Conservation (phyloP, 2,329 filamentous ascomycete genomes). For the Macrophomina tecta region DNA sequence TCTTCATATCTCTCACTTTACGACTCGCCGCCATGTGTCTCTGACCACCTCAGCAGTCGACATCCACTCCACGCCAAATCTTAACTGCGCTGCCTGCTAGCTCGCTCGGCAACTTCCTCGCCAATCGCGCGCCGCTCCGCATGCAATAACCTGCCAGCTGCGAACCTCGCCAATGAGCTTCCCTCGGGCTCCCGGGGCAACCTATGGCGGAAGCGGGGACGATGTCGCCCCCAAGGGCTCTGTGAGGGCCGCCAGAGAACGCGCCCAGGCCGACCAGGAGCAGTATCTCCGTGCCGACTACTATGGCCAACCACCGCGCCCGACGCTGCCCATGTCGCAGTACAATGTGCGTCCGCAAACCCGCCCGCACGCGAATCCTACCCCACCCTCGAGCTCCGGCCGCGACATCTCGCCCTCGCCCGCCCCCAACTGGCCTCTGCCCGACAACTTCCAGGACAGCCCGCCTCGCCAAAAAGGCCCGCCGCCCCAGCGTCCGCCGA, state of each 20-base stretch:
- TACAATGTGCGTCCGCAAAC: conserved; percentile 30
- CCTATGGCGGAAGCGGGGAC: conserved; percentile 37
- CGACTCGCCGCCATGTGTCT: conserved; percentile 12
- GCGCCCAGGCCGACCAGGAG: conserved; percentile 40
- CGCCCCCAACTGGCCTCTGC: conserved; percentile 54
- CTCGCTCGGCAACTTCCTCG: conserved; percentile 10
- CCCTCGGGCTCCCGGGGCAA: conserved; percentile 41
- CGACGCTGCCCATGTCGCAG: conserved; percentile 42
- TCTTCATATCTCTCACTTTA: conserved; percentile 12
- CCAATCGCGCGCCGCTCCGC: conserved; percentile 27
- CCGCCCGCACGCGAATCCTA: conserved; percentile 30
- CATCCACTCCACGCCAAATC: background rate
- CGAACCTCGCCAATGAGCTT: conserved; percentile 43
- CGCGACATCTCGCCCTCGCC: conserved; percentile 37
- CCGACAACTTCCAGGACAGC: conserved; percentile 41
- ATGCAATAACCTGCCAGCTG: conserved; percentile 37
- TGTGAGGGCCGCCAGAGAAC: conserved; percentile 44
- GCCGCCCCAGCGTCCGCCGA: conserved; percentile 49
- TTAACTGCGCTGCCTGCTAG: background rate
- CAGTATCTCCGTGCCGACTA: conserved; percentile 32
- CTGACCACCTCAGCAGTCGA: conserved; percentile 11
- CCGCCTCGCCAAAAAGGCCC: conserved; percentile 44
- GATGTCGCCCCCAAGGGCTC: conserved; percentile 41
- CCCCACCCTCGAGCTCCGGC: conserved; percentile 32
- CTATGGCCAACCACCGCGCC: conserved; percentile 41